Base-by-base conservation (phyloP, 345 rosid genomes). In the Aquilaria malaccensis region DNA sequence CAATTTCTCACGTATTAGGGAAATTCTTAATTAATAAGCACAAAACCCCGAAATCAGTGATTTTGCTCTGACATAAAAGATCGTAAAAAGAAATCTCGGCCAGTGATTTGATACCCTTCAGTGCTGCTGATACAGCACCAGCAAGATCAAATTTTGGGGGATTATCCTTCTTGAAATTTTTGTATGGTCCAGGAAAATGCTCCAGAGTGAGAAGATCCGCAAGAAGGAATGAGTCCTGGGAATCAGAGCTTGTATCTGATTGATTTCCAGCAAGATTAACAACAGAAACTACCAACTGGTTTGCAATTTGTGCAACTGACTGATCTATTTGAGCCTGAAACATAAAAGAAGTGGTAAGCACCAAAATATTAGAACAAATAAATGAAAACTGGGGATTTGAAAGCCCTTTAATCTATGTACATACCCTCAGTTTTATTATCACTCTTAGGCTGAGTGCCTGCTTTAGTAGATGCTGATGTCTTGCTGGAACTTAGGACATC, bases 41-140 rank as follows among this genome's bases (percentile, higher is more conserved):
- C 55, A 94, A 74, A 57, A 88, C 71, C 64, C 97, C 99, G 33
- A 70, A 74, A 67, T 85, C 87, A 48, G 74, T 68, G 69, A 90
- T 72, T 74, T 78, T 84, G 53, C 79, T 76, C 79, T 81, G 97
- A 68, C 83, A 90, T 29, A 62, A 64, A 62, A 83, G 69, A 74
- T 94, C 96, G 46, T 83, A 82, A 33, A 69, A 75, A 64, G 97
- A 94, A 69, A 88, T 67, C 61, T 81, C 95, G 60, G 97, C 77
- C 74, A 94, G 76, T 55, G 95, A 84, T 82, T 90, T 94, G 71
- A 90, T 80, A 60, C 87, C 92, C 78, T 77, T 94, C 49, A 94
- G 87, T 52, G 99, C 86, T 63, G 93, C 92, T 68, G 82, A 50
- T 30, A 97, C 99, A 71, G 91, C 86, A 79, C 87, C 99, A 10